These are phyloP conservation scores for Russula griseocarnosa DNA, from an alignment of 768 basidiomycete species.

Conservation along the genomic window DNA sequence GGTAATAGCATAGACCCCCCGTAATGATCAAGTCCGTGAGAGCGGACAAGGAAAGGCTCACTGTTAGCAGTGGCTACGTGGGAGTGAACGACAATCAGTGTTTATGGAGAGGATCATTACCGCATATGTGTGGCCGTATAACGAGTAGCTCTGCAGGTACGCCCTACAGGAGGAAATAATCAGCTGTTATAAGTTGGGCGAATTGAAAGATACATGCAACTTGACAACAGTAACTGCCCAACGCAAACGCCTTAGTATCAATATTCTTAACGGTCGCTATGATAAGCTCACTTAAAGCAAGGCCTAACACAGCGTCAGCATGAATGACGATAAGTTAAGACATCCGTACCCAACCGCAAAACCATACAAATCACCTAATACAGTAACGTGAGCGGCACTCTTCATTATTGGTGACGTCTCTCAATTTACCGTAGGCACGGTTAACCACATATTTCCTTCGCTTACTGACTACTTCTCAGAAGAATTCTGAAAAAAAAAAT, in stretches of 20 bases:
- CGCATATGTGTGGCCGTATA: not conserved
- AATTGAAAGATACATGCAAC: conserved; percentile 8
- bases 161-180: conserved; percentile 2
- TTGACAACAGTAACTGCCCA: not conserved
- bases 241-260: not conserved
- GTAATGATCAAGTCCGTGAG: conserved; percentile 21
- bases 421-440: conserved; percentile 9
- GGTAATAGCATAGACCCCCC: conserved; percentile 18
- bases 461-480: conserved; percentile 16
- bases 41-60: conserved; percentile 15
- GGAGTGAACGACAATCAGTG: not conserved
- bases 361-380: not conserved
- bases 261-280: not conserved
- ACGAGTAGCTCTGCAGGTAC: not conserved
- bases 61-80: conserved; percentile 11
- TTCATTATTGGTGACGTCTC: not conserved
- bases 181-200: not conserved
- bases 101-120: not conserved
- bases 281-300: conserved; percentile 8
- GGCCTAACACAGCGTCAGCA: conserved; percentile 2
- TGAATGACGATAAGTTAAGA: not conserved
- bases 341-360: conserved; percentile 5
- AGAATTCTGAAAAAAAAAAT: not conserved
- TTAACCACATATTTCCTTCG: conserved; percentile 22
- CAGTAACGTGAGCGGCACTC: not conserved